These are phyloP conservation scores for Amaranthus cruentus DNA, from an alignment of 148 eudicot species.

Conservation along the genomic window DNA sequence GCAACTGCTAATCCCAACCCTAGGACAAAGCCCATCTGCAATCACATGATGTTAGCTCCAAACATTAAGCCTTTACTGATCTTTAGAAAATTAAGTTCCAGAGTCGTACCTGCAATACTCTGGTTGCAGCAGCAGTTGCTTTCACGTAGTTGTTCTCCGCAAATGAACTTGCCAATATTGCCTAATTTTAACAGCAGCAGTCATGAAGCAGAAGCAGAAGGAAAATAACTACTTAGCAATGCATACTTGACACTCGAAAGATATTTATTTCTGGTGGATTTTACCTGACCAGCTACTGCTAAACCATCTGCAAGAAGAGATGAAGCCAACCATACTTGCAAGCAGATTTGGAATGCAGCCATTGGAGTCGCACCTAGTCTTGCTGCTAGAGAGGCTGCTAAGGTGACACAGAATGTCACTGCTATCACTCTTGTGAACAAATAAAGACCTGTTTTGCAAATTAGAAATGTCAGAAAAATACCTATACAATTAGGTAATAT, in stretches of 20 bases:
- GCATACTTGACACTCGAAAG: too few relatives aligned
- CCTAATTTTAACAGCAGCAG: slow-evolving; percentile 33
- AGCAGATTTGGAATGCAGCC: slow-evolving; percentile 96
- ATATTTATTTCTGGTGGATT: too few relatives aligned
- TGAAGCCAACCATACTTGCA: slow-evolving; percentile 94
- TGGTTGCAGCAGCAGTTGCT: slow-evolving; percentile 68
- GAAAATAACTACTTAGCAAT: background rate
- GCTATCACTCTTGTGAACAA: slow-evolving; percentile 79
- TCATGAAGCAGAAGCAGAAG: background rate
- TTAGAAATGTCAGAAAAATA: background rate
- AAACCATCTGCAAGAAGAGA: slow-evolving; percentile 97
- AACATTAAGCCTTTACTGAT: background rate
- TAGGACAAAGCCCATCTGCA: slow-evolving; percentile 89
- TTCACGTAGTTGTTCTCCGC: slow-evolving; percentile 81
- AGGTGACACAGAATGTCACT: slow-evolving; percentile 81
- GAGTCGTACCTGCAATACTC: slow-evolving; percentile 71
- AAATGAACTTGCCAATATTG: slow-evolving; percentile 92
- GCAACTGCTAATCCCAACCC: slow-evolving; percentile 69
- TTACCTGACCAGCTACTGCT: slow-evolving; percentile 96
- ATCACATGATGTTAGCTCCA: background rate
- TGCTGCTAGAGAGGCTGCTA: slow-evolving; percentile 91
- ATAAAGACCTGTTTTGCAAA: slow-evolving; percentile 46
- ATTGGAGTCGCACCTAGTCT: slow-evolving; percentile 75
- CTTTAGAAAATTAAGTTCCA: background rate
- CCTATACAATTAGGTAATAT: too few relatives aligned